A percentile compares a stretch with the other conserved stretches of the same genome.
These are phyloP conservation scores for Emydomyces testavorans DNA, from an alignment of 2,329 filamentous ascomycete species.

Conservation along the genomic window DNA sequence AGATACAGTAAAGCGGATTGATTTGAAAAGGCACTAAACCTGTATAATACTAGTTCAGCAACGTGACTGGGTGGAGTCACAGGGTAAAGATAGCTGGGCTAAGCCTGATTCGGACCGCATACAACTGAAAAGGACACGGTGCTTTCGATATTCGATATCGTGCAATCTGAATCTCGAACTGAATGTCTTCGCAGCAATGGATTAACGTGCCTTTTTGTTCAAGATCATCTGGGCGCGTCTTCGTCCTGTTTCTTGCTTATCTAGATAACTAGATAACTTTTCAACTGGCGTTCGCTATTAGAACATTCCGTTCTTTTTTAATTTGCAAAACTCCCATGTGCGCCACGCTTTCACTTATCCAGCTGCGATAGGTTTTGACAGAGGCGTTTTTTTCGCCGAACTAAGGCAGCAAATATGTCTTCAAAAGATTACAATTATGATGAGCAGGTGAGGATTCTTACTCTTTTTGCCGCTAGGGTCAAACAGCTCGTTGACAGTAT, in stretches of 20 bases:
- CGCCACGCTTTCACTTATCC: slow-evolving; percentile 7
- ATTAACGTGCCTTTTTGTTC: background rate
- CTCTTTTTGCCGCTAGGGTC: too few species aligned
- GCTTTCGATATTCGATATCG: slow-evolving; percentile 6
- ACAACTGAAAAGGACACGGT: slow-evolving; percentile 10
- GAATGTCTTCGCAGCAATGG: background rate
- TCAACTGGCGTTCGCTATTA: background rate
- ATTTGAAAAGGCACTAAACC: background rate
- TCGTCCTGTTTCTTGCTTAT: background rate
- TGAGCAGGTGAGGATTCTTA: slow-evolving; percentile 57
- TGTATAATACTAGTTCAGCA: background rate
- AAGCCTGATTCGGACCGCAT: background rate
- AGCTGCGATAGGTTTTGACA: slow-evolving; percentile 8
- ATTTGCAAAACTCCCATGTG: slow-evolving; percentile 2
- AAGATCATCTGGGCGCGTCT: background rate
- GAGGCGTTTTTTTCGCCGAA: slow-evolving; percentile 5
- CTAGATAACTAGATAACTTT: background rate
- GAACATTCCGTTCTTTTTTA: background rate
- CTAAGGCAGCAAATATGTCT: slow-evolving; percentile 43
- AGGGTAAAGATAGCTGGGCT: background rate
- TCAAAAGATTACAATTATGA: slow-evolving; percentile 97
- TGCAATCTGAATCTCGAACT: background rate
- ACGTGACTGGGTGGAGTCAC: too few species aligned
- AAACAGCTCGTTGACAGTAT: background rate
- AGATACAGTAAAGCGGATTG: background rate